Conservation (phyloP, 2,329 filamentous ascomycete genomes). For the Diaporthe sp. region DNA sequence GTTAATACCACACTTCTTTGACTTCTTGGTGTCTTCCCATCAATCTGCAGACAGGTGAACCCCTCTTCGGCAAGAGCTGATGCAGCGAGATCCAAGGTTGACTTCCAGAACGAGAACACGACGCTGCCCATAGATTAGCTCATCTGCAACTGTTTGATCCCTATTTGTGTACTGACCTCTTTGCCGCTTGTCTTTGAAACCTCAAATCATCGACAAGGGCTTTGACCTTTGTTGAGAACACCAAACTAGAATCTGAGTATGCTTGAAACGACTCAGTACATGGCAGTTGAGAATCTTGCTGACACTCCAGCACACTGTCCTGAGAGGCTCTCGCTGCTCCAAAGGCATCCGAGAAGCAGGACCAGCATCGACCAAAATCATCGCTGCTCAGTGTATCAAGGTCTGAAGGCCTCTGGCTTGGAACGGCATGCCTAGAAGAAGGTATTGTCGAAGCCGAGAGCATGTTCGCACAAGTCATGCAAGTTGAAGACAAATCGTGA, state of each 20-base stretch:
- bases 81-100: conserved; percentile 16
- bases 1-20: neutral
- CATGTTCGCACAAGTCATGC: neutral
- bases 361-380: neutral
- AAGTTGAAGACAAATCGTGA: neutral
- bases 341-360: neutral
- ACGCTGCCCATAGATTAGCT: neutral
- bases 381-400: neutral
- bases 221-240: conserved; percentile 3
- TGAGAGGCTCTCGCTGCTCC: neutral
- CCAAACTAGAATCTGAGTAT: neutral
- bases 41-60: conserved; percentile 1
- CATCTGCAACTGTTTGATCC: neutral
- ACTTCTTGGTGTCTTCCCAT: neutral
- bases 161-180: neutral
- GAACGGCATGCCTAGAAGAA: neutral
- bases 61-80: neutral
- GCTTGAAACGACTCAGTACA: neutral
- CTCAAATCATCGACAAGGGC: neutral
- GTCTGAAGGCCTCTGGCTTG: neutral
- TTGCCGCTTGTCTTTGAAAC: neutral
- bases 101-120: conserved; percentile 31
- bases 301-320: fast-evolving
- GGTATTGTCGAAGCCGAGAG: neutral
- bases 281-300: neutral